Conservation (phyloP, 352 stramenopile genomes). For the Phytopythium montanum region DNA sequence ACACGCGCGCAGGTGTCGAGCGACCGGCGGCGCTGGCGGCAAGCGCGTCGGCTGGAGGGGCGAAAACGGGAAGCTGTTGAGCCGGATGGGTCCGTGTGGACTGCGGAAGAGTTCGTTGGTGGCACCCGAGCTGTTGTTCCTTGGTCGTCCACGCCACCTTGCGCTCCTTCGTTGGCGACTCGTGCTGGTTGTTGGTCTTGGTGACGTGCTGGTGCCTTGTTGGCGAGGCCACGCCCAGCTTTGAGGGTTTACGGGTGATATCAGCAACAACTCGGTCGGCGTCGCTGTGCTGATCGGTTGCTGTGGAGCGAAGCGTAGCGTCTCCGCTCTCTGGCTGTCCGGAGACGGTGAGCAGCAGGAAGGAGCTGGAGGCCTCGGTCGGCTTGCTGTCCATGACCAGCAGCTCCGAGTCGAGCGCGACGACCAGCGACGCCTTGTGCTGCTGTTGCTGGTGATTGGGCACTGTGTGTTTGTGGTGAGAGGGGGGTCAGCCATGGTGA, state of each 20-base stretch:
- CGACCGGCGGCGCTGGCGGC: constrained; percentile 25
- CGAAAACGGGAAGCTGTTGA: not conserved
- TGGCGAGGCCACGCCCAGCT: not conserved
- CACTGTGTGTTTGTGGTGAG: not conserved
- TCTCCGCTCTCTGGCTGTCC: constrained; percentile 36
- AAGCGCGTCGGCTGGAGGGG: constrained; percentile 5
- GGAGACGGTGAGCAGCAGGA: constrained; percentile 45
- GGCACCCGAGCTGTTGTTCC: not conserved
- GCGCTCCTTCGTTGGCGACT: constrained; percentile 6
- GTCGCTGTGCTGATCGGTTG: too few relatives aligned
- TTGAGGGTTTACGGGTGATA: not conserved
- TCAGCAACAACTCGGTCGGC: not conserved
- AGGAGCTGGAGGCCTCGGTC: constrained; percentile 34
- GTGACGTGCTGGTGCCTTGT: not conserved
- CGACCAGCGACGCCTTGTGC: constrained; percentile 32
- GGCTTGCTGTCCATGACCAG: constrained; percentile 48
- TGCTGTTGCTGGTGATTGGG: constrained; percentile 16
- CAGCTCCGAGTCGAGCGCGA: constrained; percentile 68
- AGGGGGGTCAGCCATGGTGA: not conserved
- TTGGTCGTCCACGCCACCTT: constrained; percentile 4
- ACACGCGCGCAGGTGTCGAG: constrained; percentile 40
- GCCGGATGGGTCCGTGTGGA: not conserved
- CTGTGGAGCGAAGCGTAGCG: too few relatives aligned
- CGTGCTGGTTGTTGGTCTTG: constrained; percentile 8
- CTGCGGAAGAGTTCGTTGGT: not conserved